Base-by-base conservation (phyloP, 352 stramenopile genomes). In the Pythium apleroticum region DNA sequence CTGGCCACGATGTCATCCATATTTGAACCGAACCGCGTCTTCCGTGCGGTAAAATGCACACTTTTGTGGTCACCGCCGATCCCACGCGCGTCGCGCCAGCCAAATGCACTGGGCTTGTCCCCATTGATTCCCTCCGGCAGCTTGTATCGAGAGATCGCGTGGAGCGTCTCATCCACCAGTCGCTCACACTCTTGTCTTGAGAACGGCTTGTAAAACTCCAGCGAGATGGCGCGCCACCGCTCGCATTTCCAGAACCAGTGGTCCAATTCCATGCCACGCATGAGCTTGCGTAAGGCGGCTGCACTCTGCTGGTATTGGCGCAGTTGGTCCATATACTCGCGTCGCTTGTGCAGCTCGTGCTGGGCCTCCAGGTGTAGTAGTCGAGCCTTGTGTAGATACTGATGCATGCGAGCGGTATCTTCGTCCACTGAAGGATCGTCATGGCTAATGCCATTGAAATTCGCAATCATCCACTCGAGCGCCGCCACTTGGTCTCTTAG, bases 171-270 rank as follows among this genome's bases (percentile, higher is more conserved):
- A 2, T 52, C n/a, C 12, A 52, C 24, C 45, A 52, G 9, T 4
- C 15, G 12, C 12, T 52, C 12, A 17, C 45, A 52, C 24, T 11
- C n/a, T 25, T 52, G 3, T 10, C 5, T 8, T 4, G n/a, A 31
- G 5, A 56, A 25, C 22, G 46, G 57, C 45, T 57, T 39, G 46
- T 57, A 64, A 28, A 28, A 39, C 20, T 64, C 57, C 7, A 2
- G 11, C 28, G 45, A 25, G 12, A 64, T 28, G 12, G 48, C 10
- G n/a, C 31, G 48, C 57, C 57, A 64, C 7, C 46, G 57, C 45
- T 64, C 57, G 31, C 57, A 64, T 19, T 24, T 22, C 46, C 45
- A 64, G 48, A 41, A 39, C 57, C 57, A 64, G 31, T 57, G 28
- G n/a, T 64, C 57, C 27, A 57, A 22, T 8, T 31, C 20, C 39